phyloP scores from a whole-genome alignment of 2,329 filamentous ascomycete genomes.

The Fusarium caatingaense region DNA sequence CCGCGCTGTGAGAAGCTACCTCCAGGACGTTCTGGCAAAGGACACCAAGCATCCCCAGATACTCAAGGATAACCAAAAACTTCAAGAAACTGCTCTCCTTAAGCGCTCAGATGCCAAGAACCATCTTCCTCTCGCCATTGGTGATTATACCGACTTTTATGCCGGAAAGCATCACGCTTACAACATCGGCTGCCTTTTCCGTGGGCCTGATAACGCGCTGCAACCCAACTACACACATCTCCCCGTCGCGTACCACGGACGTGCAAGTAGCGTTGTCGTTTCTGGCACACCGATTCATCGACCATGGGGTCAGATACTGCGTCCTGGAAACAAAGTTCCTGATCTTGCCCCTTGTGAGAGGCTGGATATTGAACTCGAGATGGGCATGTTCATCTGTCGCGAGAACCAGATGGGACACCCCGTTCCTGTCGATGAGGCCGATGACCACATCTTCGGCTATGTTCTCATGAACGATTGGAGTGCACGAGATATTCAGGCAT shows the following conservation, averaged over 20 bases:
- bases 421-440: constrained; percentile 73
- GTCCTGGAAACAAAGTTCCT: constrained; percentile 55
- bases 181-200: constrained; percentile 75
- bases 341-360: constrained; percentile 69
- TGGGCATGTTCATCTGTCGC: constrained; percentile 79
- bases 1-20: constrained; percentile 75
- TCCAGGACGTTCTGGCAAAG: constrained; percentile 70
- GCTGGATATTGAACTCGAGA: constrained; percentile 82
- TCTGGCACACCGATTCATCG: constrained; percentile 79
- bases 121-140: constrained; percentile 80
- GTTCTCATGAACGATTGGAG: constrained; percentile 74
- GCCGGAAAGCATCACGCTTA: constrained; percentile 83
- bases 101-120: constrained; percentile 63
- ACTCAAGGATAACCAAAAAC: constrained; percentile 52
- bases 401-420: constrained; percentile 75
- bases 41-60: constrained; percentile 57
- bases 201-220: constrained; percentile 77
- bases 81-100: constrained; percentile 48
- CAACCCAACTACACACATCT: constrained; percentile 86
- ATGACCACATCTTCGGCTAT: constrained; percentile 75
- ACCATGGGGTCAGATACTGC: constrained; percentile 78
- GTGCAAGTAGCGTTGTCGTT: constrained; percentile 79
- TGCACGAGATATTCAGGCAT: constrained; percentile 69
- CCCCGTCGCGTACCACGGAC: constrained; percentile 84
- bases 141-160: constrained; percentile 89